These are phyloP conservation scores for Malassezia brasiliensis DNA, from an alignment of 1,284 basidiomycete genomes.

Conservation along the genomic window DNA sequence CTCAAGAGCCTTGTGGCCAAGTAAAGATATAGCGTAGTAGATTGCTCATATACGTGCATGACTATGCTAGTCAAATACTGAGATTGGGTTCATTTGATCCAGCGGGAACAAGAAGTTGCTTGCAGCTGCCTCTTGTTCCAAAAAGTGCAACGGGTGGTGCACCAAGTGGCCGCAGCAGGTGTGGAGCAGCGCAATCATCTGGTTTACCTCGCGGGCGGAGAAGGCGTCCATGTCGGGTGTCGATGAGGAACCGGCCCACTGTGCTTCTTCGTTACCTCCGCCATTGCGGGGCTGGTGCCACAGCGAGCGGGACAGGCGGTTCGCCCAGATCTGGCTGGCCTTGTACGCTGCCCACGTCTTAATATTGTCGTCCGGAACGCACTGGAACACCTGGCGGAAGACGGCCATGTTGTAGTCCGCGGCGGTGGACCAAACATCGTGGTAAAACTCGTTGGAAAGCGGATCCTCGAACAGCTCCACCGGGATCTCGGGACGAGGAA, in stretches of 20 bases:
- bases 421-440: conserved; percentile 35
- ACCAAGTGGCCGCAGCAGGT: conserved; percentile 34
- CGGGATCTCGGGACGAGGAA: not conserved
- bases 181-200: conserved; percentile 39
- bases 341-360: conserved; percentile 47
- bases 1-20: conserved; percentile 40
- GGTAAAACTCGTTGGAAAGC: conserved; percentile 22
- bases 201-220: conserved; percentile 25
- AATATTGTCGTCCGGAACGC: conserved; percentile 43
- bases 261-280: not conserved
- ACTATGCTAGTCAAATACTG: conserved; percentile 15
- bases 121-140: conserved; percentile 37
- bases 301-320: conserved; percentile 23
- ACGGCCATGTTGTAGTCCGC: conserved; percentile 44
- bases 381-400: conserved; percentile 44
- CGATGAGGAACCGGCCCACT: not conserved
- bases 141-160: conserved; percentile 35
- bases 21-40: conserved; percentile 18
- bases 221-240: conserved; percentile 20
- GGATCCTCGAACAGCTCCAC: not conserved
- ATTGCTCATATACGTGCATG: not conserved
- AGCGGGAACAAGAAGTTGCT: conserved; percentile 41
- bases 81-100: conserved; percentile 38
- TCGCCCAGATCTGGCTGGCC: conserved; percentile 29
- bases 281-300: not conserved